Evolutionary conservation across 202 grass and related monocot genomes (phyloP), one percentile per base, ranked within the genome.

Genomic region (Elaeis oleifera): DNA sequence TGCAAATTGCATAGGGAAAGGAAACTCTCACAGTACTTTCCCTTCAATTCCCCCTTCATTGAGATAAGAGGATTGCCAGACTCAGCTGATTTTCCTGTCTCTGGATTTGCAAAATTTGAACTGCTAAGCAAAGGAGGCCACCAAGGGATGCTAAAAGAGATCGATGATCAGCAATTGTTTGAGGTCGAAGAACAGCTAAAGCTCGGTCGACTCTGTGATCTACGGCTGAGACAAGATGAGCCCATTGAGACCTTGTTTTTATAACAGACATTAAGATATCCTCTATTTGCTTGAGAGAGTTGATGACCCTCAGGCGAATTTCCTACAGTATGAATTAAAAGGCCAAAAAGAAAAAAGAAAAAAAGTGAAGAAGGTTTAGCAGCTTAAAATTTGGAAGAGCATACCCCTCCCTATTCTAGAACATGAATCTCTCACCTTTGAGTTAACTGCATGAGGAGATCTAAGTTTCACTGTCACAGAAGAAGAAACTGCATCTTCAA

Each of bases 141-240:
- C n/a, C 80, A 77, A 96, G 78, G 74, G 88, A 92, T 39, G 76
- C 70, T 29, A 99, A 67, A 63, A 94, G 77, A 76, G 75, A 64
- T 71, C 73, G 78, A 86, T 99, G 88, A 59, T 99, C 88, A 74
- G 90, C 83, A 84, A 99, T 89, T 58, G 88, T 77, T 61, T 94
- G 94, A 17, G 88, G 88, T 73, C 94, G 77, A 74, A 99, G 53
- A 73, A 89, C 23, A 78, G 88, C 88, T 80, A 94, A 84, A 85
- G 94, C 81, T 58, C 94, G 63, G 59, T 94, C 85, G 59, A 94
- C 85, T 80, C 94, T 79, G 58, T 89, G 76, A 77, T 99, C 94
- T 54, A 84, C 94, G 57, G 83, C 83, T 78, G 85, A 94, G 66
- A 89, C 59, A 52, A 99, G 80, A 4, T 31, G 59, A 61, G 52